A percentile compares a stretch with the other conserved stretches of the same genome.
These are phyloP conservation scores for Suillus subalutaceus DNA, from an alignment of 768 basidiomycete species.

Conservation along the genomic window DNA sequence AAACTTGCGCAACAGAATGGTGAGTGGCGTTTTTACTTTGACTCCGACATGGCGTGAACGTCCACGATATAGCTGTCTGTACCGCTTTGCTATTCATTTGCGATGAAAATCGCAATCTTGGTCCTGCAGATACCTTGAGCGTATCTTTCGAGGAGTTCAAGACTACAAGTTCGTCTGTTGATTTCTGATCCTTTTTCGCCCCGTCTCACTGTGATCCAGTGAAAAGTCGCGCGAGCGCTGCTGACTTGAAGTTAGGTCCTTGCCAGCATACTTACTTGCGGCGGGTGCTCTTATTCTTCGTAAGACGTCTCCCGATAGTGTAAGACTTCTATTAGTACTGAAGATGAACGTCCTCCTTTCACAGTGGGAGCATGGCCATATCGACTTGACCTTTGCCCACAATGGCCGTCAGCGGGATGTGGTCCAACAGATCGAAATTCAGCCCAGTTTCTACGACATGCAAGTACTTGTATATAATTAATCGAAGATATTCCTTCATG, in stretches of 20 bases:
- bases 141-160: neutral
- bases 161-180: neutral
- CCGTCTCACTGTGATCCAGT: constrained; percentile 1
- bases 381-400: neutral
- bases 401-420: neutral
- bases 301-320: neutral
- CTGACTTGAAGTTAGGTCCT: neutral
- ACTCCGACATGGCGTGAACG: neutral
- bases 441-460: neutral
- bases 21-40: neutral
- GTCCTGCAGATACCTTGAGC: neutral
- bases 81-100: constrained; percentile 3
- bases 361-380: neutral
- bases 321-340: neutral
- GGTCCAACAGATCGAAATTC: neutral
- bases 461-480: neutral
- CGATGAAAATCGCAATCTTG: neutral
- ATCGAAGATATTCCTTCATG: neutral
- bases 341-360: neutral
- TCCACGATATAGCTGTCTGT: neutral
- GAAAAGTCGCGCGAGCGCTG: neutral
- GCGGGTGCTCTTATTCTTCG: neutral
- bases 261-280: neutral
- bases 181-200: neutral
- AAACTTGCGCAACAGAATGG: neutral